Evolutionary conservation across 2,329 filamentous ascomycete species (phyloP).

Genomic region (Dryadomyces quercivorus): DNA sequence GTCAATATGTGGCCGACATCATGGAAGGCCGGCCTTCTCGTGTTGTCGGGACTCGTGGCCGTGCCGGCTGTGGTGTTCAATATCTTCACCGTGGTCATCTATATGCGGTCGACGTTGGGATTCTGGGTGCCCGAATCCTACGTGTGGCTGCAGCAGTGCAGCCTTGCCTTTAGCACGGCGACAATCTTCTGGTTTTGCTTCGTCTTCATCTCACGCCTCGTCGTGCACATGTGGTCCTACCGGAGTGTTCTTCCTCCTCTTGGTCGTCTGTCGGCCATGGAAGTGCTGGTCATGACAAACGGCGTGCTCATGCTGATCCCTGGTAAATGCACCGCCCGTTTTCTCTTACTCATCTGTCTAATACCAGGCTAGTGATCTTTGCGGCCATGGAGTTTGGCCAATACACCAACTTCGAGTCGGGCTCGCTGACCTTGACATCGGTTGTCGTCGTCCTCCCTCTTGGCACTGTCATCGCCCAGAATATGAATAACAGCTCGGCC

Average conservation of each 20-base stretch:
- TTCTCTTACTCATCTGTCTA: background rate
- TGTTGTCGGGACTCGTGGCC: slow-evolving; percentile 22
- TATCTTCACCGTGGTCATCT: slow-evolving; percentile 23
- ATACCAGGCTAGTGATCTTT: slow-evolving; percentile 31
- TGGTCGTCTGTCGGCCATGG: slow-evolving; percentile 34
- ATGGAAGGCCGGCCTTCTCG: slow-evolving; percentile 18
- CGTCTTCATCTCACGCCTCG: slow-evolving; percentile 39
- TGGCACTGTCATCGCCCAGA: slow-evolving; percentile 38
- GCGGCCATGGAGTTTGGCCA: slow-evolving; percentile 31
- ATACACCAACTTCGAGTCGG: slow-evolving; percentile 33
- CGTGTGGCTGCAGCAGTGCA: slow-evolving; percentile 27
- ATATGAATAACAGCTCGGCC: slow-evolving; percentile 15
- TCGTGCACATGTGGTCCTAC: slow-evolving; percentile 33
- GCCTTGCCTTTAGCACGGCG: slow-evolving; percentile 18
- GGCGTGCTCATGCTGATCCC: slow-evolving; percentile 43
- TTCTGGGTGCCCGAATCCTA: slow-evolving; percentile 1
- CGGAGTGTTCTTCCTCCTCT: slow-evolving; percentile 32
- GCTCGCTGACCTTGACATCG: slow-evolving; percentile 35
- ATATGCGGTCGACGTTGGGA: slow-evolving; percentile 20
- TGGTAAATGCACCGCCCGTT: slow-evolving; percentile 21
- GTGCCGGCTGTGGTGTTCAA: slow-evolving; percentile 18
- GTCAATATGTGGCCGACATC: slow-evolving; percentile 31
- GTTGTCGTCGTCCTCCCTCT: slow-evolving; percentile 39
- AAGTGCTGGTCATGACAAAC: slow-evolving; percentile 43
- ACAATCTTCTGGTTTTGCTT: slow-evolving; percentile 38